Percentiles rank a stretch among this genome's conserved stretches.
phyloP scores from a whole-genome alignment of 805 yeast genomes.

The Candida ovalis region DNA sequence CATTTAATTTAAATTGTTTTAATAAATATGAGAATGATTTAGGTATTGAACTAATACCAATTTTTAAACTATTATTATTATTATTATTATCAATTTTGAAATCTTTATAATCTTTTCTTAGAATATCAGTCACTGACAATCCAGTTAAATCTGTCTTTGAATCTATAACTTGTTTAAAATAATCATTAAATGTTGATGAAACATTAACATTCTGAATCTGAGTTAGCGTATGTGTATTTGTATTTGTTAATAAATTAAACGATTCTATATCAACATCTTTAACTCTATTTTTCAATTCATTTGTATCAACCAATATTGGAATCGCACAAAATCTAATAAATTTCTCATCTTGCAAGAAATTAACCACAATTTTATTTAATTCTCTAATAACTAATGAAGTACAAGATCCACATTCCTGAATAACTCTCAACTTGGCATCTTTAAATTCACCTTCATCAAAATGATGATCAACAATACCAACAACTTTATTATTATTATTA shows the following conservation, averaged over 20 bases:
- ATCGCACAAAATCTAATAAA: conserved; percentile 45
- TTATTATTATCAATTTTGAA: conserved; percentile 40
- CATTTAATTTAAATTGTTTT: conserved; percentile 19
- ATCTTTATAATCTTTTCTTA: conserved; percentile 82
- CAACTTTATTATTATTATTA: conserved; percentile 31
- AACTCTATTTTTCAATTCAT: conserved; percentile 60
- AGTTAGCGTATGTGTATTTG: background rate
- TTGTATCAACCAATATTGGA: conserved; percentile 76
- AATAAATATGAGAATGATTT: conserved; percentile 56
- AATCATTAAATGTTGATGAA: background rate
- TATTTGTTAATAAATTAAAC: conserved; percentile 34
- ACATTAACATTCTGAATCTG: conserved; percentile 17
- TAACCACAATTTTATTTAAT: conserved; percentile 16
- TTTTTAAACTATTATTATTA: conserved; percentile 20
- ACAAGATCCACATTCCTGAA: conserved; percentile 72
- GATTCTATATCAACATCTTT: conserved; percentile 55
- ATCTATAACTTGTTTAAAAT: conserved; percentile 32
- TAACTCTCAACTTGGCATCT: conserved; percentile 57
- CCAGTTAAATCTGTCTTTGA: conserved; percentile 66
- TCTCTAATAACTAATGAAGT: conserved; percentile 66
- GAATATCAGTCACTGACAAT: conserved; percentile 53
- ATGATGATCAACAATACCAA: conserved; percentile 84
- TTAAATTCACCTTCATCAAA: conserved; percentile 55
- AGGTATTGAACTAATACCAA: conserved; percentile 79
- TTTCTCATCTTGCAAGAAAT: conserved; percentile 10